Evolutionary conservation across 257 asterid species (phyloP).

Genomic region (Rhazya stricta): DNA sequence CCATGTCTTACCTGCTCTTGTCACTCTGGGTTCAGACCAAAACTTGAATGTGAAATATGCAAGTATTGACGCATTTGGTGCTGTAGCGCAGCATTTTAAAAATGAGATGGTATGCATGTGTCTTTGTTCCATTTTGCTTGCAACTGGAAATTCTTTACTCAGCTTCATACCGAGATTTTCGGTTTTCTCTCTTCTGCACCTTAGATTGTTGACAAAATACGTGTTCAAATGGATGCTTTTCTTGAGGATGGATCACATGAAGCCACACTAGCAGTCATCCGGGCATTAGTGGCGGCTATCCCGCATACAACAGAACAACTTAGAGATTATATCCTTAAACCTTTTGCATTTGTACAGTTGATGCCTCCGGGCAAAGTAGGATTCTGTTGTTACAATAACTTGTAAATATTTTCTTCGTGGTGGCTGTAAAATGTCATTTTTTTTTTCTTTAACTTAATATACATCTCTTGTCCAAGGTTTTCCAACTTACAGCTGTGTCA

Average conservation of each 20-base stretch:
- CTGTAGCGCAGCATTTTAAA: constrained; percentile 95
- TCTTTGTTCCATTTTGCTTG: constrained; percentile 6
- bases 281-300: constrained; percentile 82
- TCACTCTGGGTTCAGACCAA: constrained; percentile 98
- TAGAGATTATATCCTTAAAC: constrained; percentile 90
- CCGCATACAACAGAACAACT: constrained; percentile 83
- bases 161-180: constrained; percentile 25
- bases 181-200: neutral
- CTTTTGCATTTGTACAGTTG: constrained; percentile 9
- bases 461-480: constrained; percentile 95
- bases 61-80: constrained; percentile 92
- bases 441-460: constrained; percentile 44
- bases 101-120: constrained; percentile 53
- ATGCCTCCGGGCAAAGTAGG: neutral
- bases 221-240: constrained; percentile 98
- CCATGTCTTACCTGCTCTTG: constrained; percentile 92
- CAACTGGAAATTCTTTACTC: constrained; percentile 11
- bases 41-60: constrained; percentile 84
- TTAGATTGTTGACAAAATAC: constrained; percentile 94
- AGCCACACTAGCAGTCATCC: constrained; percentile 89
- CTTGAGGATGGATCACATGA: constrained; percentile 98
- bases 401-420: neutral
- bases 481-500: constrained; percentile 64
- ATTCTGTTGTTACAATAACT: neutral
- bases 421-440: constrained; percentile 1